These are phyloP conservation scores for Suhomyces chickasaworum DNA, from an alignment of 1,139 yeast genomes.

Conservation along the genomic window DNA sequence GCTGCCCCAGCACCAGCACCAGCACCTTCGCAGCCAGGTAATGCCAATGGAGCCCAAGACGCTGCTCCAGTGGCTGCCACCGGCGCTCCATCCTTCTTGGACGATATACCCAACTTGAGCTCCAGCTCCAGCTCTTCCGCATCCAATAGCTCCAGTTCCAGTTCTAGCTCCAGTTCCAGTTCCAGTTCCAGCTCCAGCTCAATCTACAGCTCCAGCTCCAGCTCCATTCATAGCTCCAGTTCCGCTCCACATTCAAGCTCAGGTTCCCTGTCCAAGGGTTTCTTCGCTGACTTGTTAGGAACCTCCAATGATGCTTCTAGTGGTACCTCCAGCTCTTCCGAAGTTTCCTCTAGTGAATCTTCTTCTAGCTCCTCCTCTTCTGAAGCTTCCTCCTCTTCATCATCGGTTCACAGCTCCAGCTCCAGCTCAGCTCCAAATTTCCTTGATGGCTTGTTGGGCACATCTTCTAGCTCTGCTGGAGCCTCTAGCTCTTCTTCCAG, in stretches of 20 bases:
- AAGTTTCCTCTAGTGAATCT: constrained; percentile 6
- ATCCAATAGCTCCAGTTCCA: constrained; percentile 14
- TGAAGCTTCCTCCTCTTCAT: too few relatives aligned
- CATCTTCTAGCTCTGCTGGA: background rate
- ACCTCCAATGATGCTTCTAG: background rate
- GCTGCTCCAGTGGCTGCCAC: constrained; percentile 1
- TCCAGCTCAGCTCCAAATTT: constrained; percentile 3
- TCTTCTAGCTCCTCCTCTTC: constrained; percentile 3
- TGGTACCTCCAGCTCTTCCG: background rate
- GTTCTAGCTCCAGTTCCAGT: constrained; percentile 15
- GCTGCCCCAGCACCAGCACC: constrained; percentile 7
- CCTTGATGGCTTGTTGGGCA: background rate
- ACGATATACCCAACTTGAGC: constrained; percentile 8
- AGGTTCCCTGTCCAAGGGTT: constrained; percentile 4
- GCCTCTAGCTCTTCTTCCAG: constrained; percentile 3
- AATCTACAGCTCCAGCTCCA: background rate
- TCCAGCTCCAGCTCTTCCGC: constrained; percentile 12
- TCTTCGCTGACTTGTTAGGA: constrained; percentile 1
- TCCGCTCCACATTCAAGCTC: background rate
- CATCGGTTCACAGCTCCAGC: background rate
- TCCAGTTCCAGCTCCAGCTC: background rate
- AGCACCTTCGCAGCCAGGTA: constrained; percentile 2
- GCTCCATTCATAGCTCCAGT: background rate
- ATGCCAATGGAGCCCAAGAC: constrained; percentile 5
- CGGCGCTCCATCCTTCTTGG: constrained; percentile 8